Evolutionary conservation across 495 filamentous ascomycete species (phyloP).

Genomic region (Neurospora sp.): DNA sequence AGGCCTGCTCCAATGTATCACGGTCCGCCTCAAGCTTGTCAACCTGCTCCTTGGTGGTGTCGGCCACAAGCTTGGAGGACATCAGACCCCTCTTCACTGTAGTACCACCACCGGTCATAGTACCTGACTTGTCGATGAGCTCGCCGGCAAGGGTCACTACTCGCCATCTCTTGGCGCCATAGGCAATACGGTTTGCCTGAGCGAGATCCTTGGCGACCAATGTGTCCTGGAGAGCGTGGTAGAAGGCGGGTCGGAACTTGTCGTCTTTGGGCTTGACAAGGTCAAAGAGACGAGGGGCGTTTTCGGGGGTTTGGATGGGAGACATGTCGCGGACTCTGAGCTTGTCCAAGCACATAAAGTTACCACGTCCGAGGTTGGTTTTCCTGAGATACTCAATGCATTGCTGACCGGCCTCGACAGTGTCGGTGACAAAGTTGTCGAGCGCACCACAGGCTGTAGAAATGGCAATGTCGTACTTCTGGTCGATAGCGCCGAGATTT

Average conservation of each 20-base stretch:
- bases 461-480: slow-evolving; percentile 91
- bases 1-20: slow-evolving; percentile 70
- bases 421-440: slow-evolving; percentile 92
- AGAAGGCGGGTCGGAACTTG: slow-evolving; percentile 85
- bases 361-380: slow-evolving; percentile 93
- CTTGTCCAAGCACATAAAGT: slow-evolving; percentile 91
- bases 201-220: slow-evolving; percentile 85
- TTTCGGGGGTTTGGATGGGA: slow-evolving; percentile 77
- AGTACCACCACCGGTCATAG: slow-evolving; percentile 93
- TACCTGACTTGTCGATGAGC: slow-evolving; percentile 92
- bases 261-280: slow-evolving; percentile 81
- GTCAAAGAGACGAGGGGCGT: slow-evolving; percentile 85
- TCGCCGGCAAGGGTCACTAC: slow-evolving; percentile 93
- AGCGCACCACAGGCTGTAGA: slow-evolving; percentile 88
- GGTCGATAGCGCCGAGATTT: slow-evolving; percentile 90
- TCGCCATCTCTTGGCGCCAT: slow-evolving; percentile 83
- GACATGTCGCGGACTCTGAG: slow-evolving; percentile 65
- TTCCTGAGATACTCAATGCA: slow-evolving; percentile 96
- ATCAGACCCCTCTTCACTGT: slow-evolving; percentile 82
- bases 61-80: slow-evolving; percentile 85
- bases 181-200: slow-evolving; percentile 93
- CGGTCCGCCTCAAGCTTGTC: slow-evolving; percentile 75
- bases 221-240: slow-evolving; percentile 84
- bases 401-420: slow-evolving; percentile 87
- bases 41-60: slow-evolving; percentile 79